Percentiles rank a stretch among this genome's conserved stretches.
phyloP scores from a whole-genome alignment of 2,329 filamentous ascomycete genomes.

The Magnaporthales sp. region DNA sequence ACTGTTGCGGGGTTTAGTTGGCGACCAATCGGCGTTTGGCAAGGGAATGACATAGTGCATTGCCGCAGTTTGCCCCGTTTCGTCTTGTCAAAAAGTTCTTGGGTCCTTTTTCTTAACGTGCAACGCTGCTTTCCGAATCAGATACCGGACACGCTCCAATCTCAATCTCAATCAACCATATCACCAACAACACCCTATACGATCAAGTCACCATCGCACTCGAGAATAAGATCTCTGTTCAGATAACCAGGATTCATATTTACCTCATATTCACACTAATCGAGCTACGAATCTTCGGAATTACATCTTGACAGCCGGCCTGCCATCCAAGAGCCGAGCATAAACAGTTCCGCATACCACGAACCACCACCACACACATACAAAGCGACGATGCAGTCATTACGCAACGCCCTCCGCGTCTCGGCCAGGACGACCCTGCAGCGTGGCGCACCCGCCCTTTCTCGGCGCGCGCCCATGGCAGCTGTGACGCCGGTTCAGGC shows the following conservation, averaged over 20 bases:
- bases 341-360: not conserved
- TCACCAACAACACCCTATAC: not conserved
- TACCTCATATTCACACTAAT: not conserved
- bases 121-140: not conserved
- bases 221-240: not conserved
- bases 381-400: conserved; percentile 1
- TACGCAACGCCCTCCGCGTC: conserved; percentile 5
- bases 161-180: not conserved
- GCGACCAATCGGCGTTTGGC: conserved; percentile 5
- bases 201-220: not conserved
- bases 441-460: conserved; percentile 3
- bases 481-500: conserved; percentile 9
- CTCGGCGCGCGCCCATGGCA: conserved; percentile 8
- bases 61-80: not conserved
- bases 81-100: conserved; percentile 1
- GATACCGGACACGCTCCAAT: not conserved
- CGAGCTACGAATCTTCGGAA: not conserved
- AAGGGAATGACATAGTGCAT: conserved; percentile 7
- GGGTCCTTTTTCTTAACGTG: not conserved
- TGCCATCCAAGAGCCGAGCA: not conserved
- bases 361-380: not conserved
- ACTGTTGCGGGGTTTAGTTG: not conserved
- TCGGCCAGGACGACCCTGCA: conserved; percentile 11
- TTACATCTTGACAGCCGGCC: not conserved
- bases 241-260: too few relatives aligned